A percentile compares a stretch with the other conserved stretches of the same genome.
These are phyloP conservation scores for Isabelozyma rhagii DNA, from an alignment of 805 yeast species.

Conservation along the genomic window DNA sequence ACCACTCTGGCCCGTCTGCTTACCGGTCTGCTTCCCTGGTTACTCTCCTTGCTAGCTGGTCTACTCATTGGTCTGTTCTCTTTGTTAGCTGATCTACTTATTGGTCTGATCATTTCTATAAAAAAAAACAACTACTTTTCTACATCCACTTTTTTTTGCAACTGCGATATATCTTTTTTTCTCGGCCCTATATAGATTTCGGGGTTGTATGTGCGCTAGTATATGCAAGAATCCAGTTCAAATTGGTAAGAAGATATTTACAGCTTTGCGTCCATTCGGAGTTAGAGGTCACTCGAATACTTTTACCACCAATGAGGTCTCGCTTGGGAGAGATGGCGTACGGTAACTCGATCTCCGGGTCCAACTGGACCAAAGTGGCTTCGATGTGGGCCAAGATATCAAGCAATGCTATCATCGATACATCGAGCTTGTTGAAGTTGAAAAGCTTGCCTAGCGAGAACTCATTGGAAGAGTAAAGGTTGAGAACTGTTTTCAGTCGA, in stretches of 20 bases:
- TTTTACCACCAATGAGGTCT: conserved; percentile 74
- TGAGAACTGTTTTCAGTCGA: conserved; percentile 41
- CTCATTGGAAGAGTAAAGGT: conserved; percentile 68
- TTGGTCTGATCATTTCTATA: too few relatives aligned
- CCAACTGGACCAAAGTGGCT: conserved; percentile 38
- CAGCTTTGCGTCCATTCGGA: conserved; percentile 91
- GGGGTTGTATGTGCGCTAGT: conserved; percentile 42
- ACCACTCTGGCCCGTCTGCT: too few relatives aligned
- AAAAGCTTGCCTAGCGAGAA: conserved; percentile 67
- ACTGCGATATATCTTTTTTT: neutral
- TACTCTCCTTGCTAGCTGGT: too few relatives aligned
- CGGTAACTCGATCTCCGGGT: conserved; percentile 63
- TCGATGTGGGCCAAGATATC: conserved; percentile 58
- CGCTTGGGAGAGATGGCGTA: conserved; percentile 54
- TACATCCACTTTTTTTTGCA: too few relatives aligned
- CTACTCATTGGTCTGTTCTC: too few relatives aligned
- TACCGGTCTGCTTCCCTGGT: too few relatives aligned
- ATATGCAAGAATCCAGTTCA: conserved; percentile 81
- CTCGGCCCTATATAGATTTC: neutral
- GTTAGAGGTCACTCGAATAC: conserved; percentile 69
- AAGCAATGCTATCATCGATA: conserved; percentile 74
- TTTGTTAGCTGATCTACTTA: too few relatives aligned
- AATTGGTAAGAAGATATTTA: conserved; percentile 70
- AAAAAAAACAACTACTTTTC: too few relatives aligned
- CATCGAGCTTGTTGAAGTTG: conserved; percentile 74